Evolutionary conservation across 768 basidiomycete genomes (phyloP).

Genomic region (Rhodocollybia butyracea): DNA sequence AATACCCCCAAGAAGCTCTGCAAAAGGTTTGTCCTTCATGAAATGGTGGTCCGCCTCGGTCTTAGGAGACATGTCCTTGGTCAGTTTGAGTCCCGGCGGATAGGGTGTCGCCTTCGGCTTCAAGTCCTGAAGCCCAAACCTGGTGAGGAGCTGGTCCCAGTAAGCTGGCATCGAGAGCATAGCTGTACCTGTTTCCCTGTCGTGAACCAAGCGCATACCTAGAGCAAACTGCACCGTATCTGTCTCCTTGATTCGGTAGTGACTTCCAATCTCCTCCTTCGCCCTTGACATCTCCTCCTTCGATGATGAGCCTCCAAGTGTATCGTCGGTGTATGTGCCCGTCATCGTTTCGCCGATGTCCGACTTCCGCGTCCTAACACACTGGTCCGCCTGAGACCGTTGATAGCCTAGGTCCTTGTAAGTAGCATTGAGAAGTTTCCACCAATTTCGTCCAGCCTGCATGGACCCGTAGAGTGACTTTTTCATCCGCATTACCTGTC

Average conservation of each 20-base stretch:
- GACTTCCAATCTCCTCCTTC: conserved; percentile 5
- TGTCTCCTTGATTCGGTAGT: conserved; percentile 2
- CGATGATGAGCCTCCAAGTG: too few species aligned
- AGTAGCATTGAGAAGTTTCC: neutral
- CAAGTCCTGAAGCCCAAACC: conserved; percentile 4
- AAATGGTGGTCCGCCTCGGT: conserved; percentile 1
- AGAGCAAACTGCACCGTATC: conserved; percentile 2
- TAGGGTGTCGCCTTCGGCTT: conserved; percentile 11
- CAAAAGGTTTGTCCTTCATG: conserved; percentile 11
- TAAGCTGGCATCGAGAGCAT: conserved; percentile 5
- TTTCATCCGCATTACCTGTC: too few species aligned
- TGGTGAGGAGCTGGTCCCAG: conserved; percentile 10
- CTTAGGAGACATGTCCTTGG: neutral
- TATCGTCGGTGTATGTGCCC: too few species aligned
- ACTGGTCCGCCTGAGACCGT: conserved; percentile 9
- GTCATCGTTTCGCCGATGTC: conserved; percentile 1
- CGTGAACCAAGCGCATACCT: conserved; percentile 7
- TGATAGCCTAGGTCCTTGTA: conserved; percentile 5
- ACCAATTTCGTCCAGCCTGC: conserved; percentile 10
- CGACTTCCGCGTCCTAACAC: neutral
- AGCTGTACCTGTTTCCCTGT: conserved; percentile 3
- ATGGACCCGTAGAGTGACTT: conserved; percentile 8
- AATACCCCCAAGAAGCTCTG: conserved; percentile 1
- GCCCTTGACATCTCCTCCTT: too few species aligned
- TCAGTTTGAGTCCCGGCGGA: conserved; percentile 5